Percentiles rank a stretch among this genome's conserved stretches.
These are phyloP conservation scores for Axilococcus clingmanii DNA, from an alignment of 139 green algal species.

Conservation along the genomic window DNA sequence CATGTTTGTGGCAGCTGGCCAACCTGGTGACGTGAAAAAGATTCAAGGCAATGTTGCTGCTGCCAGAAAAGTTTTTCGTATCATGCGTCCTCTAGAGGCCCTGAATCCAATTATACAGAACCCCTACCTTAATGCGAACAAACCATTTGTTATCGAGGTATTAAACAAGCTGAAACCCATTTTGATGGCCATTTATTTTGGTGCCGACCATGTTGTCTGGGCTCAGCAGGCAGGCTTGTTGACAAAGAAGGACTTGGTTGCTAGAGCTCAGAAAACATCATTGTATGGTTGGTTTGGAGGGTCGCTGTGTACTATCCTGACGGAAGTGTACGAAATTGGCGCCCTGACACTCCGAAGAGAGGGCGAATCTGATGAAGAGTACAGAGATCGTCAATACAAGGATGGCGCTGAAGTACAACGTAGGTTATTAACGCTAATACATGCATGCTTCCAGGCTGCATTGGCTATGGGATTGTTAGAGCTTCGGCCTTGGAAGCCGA, in stretches of 20 bases:
- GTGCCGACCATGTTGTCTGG: slow-evolving; percentile 87
- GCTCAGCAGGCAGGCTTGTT: slow-evolving; percentile 69
- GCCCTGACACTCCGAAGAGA: background rate
- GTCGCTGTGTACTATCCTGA: slow-evolving; percentile 33
- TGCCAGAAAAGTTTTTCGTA: slow-evolving; percentile 81
- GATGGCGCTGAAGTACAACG: slow-evolving; percentile 46
- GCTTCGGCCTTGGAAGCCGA: slow-evolving; percentile 58
- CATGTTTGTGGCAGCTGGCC: slow-evolving; percentile 76
- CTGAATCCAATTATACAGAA: slow-evolving; percentile 60
- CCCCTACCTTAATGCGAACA: slow-evolving; percentile 48
- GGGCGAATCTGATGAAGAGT: slow-evolving; percentile 53
- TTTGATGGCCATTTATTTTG: slow-evolving; percentile 92
- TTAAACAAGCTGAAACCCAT: slow-evolving; percentile 78
- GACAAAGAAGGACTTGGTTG: slow-evolving; percentile 52
- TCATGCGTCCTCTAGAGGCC: slow-evolving; percentile 71
- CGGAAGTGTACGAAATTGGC: slow-evolving; percentile 29
- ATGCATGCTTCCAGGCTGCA: slow-evolving; percentile 55
- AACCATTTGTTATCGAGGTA: slow-evolving; percentile 53
- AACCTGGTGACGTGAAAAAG: slow-evolving; percentile 78
- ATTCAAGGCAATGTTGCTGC: slow-evolving; percentile 76
- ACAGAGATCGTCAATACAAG: slow-evolving; percentile 42
- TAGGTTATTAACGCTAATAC: slow-evolving; percentile 50
- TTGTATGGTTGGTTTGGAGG: slow-evolving; percentile 48
- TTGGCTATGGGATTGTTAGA: slow-evolving; percentile 61
- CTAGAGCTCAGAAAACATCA: slow-evolving; percentile 58